Conservation (phyloP, 2,329 filamentous ascomycete genomes). For the Aspergillus luchuensis region DNA sequence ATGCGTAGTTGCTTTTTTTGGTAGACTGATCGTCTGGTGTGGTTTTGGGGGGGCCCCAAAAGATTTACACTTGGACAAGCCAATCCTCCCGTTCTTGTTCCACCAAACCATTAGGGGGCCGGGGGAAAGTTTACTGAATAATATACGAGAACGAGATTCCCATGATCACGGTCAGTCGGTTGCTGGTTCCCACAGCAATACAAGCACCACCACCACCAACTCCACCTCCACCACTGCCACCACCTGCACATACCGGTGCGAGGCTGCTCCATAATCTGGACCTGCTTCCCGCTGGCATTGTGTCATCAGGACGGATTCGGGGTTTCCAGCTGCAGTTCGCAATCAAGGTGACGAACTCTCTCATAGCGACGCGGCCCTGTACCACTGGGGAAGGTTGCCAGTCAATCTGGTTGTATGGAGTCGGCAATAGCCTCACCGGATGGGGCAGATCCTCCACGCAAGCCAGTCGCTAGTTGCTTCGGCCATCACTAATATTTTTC, state of each 20-base stretch:
- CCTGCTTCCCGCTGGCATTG: background rate
- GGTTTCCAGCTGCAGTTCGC: conserved; percentile 13
- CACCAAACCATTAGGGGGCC: background rate
- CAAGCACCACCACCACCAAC: background rate
- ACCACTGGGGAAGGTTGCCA: background rate
- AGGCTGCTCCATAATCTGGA: background rate
- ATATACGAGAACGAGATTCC: conserved; percentile 1
- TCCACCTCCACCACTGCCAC: no score
- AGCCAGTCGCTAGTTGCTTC: background rate
- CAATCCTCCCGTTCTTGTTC: background rate
- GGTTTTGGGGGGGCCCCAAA: background rate
- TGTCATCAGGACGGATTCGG: conserved; percentile 7
- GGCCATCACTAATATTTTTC: background rate
- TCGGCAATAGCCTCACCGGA: background rate
- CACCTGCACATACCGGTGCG: background rate
- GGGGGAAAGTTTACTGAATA: background rate
- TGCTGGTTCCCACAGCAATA: background rate
- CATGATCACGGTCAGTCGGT: conserved; percentile 2
- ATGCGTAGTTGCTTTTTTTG: no score
- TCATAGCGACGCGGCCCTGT: conserved; percentile 2
- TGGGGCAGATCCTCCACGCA: background rate
- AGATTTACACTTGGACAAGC: no score
- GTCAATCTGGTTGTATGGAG: background rate
- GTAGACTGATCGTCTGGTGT: background rate
- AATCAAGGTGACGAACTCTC: conserved; percentile 7